Conservation (phyloP, 2,329 filamentous ascomycete genomes). For the Emmonsia crescens region DNA sequence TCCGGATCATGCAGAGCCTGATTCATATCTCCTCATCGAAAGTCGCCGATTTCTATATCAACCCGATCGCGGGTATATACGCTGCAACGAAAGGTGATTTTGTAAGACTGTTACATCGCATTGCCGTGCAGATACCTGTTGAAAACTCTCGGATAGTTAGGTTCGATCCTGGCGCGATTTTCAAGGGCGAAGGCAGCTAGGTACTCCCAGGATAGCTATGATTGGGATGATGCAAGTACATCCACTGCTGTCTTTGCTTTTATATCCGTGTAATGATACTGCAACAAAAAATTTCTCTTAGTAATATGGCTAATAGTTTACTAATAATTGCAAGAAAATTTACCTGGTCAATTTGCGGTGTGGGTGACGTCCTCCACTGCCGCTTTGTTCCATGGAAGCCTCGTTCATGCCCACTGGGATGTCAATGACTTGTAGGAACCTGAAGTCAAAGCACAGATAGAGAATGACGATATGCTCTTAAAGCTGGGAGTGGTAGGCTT, state of each 20-base stretch:
- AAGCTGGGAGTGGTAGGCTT: neutral
- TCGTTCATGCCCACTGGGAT: constrained; percentile 32
- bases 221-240: neutral
- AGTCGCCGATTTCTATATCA: neutral
- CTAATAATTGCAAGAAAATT: constrained; percentile 7
- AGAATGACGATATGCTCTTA: neutral
- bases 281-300: neutral
- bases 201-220: neutral
- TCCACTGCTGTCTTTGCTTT: neutral
- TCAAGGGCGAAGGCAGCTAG: neutral
- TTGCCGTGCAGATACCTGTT: neutral
- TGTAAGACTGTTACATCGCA: neutral
- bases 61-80: neutral
- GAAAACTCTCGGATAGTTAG: neutral
- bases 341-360: constrained; percentile 21
- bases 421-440: constrained; percentile 24
- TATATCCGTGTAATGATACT: neutral
- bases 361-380: constrained; percentile 32
- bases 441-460: neutral
- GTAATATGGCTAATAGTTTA: neutral
- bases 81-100: neutral
- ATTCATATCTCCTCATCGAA: neutral
- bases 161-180: neutral
- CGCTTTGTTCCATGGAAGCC: constrained; percentile 29
- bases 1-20: neutral